phyloP scores from a whole-genome alignment of 176 grass and related monocot genomes.

The Oryza officinalis region DNA sequence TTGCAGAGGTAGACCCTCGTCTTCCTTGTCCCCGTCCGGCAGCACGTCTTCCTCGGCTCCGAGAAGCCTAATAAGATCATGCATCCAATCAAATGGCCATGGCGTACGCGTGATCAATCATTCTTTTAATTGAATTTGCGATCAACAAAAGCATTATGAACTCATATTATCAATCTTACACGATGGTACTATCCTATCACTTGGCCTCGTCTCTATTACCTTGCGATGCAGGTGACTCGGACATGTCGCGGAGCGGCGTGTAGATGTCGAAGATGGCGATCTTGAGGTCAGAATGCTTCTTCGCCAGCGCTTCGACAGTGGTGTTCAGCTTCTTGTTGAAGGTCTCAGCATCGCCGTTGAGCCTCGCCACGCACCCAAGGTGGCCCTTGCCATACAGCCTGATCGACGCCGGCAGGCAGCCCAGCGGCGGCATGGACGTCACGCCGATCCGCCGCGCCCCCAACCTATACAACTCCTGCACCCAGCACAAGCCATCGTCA shows the following conservation, averaged over 20 bases:
- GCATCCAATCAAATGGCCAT: not conserved
- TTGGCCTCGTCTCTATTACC: conserved; percentile 26
- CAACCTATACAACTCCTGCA: conserved; percentile 36
- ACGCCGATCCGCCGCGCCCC: conserved; percentile 78
- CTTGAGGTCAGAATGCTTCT: conserved; percentile 42
- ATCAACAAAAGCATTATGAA: not conserved
- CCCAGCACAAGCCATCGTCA: not conserved
- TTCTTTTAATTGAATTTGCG: no score
- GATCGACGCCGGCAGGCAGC: conserved; percentile 69
- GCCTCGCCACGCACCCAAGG: conserved; percentile 43
- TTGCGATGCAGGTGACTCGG: conserved; percentile 37
- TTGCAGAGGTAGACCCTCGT: conserved; percentile 71
- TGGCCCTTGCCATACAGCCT: conserved; percentile 52
- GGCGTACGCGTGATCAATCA: no score
- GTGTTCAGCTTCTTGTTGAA: conserved; percentile 75
- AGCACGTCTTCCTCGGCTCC: conserved; percentile 63
- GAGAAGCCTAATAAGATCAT: conserved; percentile 44
- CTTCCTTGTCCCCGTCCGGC: conserved; percentile 53
- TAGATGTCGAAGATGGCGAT: conserved; percentile 69
- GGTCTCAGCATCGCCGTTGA: conserved; percentile 62
- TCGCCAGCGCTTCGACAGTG: conserved; percentile 35
- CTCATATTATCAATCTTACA: not conserved
- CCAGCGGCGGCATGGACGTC: conserved; percentile 68
- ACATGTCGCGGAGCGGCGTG: conserved; percentile 45
- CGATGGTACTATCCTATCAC: not conserved